A percentile compares a stretch with the other conserved stretches of the same genome.
phyloP scores from a whole-genome alignment of 2,329 filamentous ascomycete genomes.

The Fusarium oxysporum region DNA sequence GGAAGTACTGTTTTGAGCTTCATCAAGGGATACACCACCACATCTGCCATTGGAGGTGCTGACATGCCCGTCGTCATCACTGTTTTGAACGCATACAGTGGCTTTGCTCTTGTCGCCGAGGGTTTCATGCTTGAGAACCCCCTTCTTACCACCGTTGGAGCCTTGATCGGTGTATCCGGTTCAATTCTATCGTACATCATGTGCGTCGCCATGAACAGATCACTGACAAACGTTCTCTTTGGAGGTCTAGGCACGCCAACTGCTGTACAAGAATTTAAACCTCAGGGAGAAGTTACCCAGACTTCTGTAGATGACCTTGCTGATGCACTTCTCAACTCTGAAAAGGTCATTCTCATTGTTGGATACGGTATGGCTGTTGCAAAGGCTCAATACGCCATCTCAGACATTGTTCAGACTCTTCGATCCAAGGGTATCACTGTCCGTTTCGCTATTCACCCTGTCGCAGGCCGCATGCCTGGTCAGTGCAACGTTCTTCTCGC shows the following conservation, averaged over 20 bases:
- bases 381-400: slow-evolving; percentile 91
- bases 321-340: slow-evolving; percentile 78
- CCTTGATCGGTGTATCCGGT: slow-evolving; percentile 87
- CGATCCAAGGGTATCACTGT: slow-evolving; percentile 83
- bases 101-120: slow-evolving; percentile 89
- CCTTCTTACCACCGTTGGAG: slow-evolving; percentile 84
- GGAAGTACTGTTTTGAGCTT: slow-evolving; percentile 84
- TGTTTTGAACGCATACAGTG: slow-evolving; percentile 89
- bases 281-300: slow-evolving; percentile 82
- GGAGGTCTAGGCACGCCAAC: slow-evolving; percentile 78
- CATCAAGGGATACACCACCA: slow-evolving; percentile 88
- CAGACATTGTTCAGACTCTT: slow-evolving; percentile 80
- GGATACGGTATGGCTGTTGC: slow-evolving; percentile 96
- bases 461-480: slow-evolving; percentile 91
- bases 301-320: slow-evolving; percentile 85
- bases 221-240: slow-evolving; percentile 88
- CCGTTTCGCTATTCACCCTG: slow-evolving; percentile 89
- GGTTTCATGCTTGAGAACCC: slow-evolving; percentile 93
- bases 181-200: slow-evolving; percentile 89
- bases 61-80: slow-evolving; percentile 96
- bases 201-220: slow-evolving; percentile 93
- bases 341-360: slow-evolving; percentile 89
- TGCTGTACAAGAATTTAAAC: slow-evolving; percentile 72
- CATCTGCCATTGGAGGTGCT: slow-evolving; percentile 88
- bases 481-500: slow-evolving; percentile 93